These are phyloP conservation scores for Gloeopeniophorella convolvens DNA, from an alignment of 768 basidiomycete genomes.

Conservation along the genomic window DNA sequence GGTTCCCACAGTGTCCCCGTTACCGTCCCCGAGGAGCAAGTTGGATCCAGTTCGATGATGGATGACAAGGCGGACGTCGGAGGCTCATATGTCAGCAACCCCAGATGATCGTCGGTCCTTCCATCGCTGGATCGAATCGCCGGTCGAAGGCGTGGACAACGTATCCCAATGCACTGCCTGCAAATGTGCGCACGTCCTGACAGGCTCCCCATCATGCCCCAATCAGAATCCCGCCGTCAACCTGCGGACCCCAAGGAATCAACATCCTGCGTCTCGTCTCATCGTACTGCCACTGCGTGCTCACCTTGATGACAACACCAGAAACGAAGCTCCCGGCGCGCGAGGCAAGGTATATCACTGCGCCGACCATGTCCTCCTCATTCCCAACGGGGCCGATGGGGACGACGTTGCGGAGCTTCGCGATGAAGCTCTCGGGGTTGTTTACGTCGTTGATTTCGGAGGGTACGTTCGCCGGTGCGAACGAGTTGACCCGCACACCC, in stretches of 20 bases:
- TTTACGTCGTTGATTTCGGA: slow-evolving; percentile 17
- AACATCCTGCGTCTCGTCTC: background rate
- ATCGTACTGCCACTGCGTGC: background rate
- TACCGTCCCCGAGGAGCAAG: too few relatives aligned
- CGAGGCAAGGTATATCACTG: slow-evolving; percentile 17
- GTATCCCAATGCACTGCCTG: too few relatives aligned
- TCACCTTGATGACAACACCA: slow-evolving; percentile 15
- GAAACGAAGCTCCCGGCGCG: slow-evolving; percentile 18
- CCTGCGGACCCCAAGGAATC: too few relatives aligned
- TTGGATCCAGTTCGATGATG: too few relatives aligned
- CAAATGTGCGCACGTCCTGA: too few relatives aligned
- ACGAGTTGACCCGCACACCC: slow-evolving; percentile 20
- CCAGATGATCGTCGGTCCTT: too few relatives aligned
- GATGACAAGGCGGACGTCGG: too few relatives aligned
- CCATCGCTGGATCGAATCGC: too few relatives aligned
- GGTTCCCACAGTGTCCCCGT: too few relatives aligned
- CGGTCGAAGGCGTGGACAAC: too few relatives aligned
- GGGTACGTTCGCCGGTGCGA: slow-evolving; percentile 20
- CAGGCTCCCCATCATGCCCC: background rate
- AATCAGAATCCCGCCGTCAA: slow-evolving; percentile 1
- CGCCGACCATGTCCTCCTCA: slow-evolving; percentile 18
- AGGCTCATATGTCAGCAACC: too few relatives aligned
- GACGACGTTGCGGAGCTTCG: slow-evolving; percentile 3
- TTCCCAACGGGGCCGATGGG: slow-evolving; percentile 18
- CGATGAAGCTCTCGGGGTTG: slow-evolving; percentile 20